Percentiles rank a stretch among this genome's conserved stretches.
Conservation (phyloP, 352 stramenopile species). For the Thraustochytrium aureum region DNA sequence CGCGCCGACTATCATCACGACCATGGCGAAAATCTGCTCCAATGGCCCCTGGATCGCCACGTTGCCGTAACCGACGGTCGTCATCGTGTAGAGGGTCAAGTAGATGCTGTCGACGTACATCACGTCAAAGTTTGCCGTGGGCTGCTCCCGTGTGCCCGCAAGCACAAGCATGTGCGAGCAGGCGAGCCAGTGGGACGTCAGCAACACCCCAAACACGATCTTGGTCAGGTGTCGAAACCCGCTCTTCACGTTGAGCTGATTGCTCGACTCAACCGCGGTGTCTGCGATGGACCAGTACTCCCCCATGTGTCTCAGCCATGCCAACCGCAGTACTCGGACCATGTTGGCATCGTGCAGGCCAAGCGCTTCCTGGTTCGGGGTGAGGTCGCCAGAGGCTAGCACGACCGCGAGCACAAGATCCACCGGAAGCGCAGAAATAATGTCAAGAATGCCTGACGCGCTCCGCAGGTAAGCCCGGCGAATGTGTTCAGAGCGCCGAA, state of each 20-base stretch:
- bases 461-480: background rate
- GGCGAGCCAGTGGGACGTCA: constrained; percentile 42
- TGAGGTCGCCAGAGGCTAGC: background rate
- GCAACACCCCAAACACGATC: constrained; percentile 13
- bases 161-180: constrained; percentile 8
- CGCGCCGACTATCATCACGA: constrained; percentile 43
- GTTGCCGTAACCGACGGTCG: constrained; percentile 59
- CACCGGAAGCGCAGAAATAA: constrained; percentile 1
- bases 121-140: background rate
- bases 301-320: background rate
- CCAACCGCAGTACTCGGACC: constrained; percentile 3
- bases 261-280: constrained; percentile 8
- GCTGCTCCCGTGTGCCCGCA: background rate
- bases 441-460: background rate
- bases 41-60: background rate
- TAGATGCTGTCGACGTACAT: constrained; percentile 59
- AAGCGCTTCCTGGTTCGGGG: background rate
- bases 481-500: background rate
- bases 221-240: constrained; percentile 35
- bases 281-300: background rate
- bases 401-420: background rate
- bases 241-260: background rate
- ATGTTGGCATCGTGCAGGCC: background rate
- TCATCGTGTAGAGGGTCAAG: constrained; percentile 60
- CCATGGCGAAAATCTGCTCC: constrained; percentile 33